Percentiles rank a stretch among this genome's conserved stretches.
These are phyloP conservation scores for Cercospora janseana DNA, from an alignment of 2,329 filamentous ascomycete species.

Conservation along the genomic window DNA sequence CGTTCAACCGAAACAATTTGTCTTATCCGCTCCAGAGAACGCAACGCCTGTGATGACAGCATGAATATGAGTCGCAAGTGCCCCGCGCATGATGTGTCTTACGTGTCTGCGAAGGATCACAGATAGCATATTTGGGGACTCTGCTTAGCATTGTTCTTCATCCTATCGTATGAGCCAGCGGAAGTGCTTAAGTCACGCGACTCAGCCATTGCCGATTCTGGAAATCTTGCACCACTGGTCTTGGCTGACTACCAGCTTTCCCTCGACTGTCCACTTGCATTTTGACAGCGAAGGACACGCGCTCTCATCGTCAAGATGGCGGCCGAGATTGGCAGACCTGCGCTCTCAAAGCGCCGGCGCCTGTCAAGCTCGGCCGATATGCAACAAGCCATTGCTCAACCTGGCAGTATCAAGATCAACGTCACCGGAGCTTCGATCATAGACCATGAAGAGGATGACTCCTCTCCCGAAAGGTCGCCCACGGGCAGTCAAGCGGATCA, in stretches of 20 bases:
- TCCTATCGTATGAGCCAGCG: not conserved
- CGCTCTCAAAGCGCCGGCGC: constrained; percentile 17
- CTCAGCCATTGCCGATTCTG: constrained; percentile 9
- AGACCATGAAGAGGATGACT: constrained; percentile 62
- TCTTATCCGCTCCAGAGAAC: constrained; percentile 7
- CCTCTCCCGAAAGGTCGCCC: constrained; percentile 39
- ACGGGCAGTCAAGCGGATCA: constrained; percentile 40
- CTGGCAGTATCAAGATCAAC: constrained; percentile 83
- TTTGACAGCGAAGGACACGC: not conserved
- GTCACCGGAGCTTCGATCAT: constrained; percentile 96
- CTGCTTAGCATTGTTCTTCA: not conserved
- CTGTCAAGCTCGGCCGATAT: constrained; percentile 45
- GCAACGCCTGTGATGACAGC: constrained; percentile 10
- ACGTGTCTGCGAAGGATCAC: not conserved
- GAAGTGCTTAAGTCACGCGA: constrained; percentile 8
- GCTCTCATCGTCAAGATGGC: constrained; percentile 11
- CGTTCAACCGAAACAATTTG: constrained; percentile 10
- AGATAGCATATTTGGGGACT: not conserved
- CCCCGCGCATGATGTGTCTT: not conserved
- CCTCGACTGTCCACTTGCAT: not conserved
- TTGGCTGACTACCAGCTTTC: constrained; percentile 3
- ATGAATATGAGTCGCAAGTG: constrained; percentile 3
- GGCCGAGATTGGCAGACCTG: constrained; percentile 15
- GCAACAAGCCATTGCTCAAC: constrained; percentile 56
- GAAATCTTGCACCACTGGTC: constrained; percentile 7